A percentile compares a stretch with the other conserved stretches of the same genome.
These are phyloP conservation scores for Aspergillus luchuensis DNA, from an alignment of 2,329 filamentous ascomycete genomes.

Conservation along the genomic window DNA sequence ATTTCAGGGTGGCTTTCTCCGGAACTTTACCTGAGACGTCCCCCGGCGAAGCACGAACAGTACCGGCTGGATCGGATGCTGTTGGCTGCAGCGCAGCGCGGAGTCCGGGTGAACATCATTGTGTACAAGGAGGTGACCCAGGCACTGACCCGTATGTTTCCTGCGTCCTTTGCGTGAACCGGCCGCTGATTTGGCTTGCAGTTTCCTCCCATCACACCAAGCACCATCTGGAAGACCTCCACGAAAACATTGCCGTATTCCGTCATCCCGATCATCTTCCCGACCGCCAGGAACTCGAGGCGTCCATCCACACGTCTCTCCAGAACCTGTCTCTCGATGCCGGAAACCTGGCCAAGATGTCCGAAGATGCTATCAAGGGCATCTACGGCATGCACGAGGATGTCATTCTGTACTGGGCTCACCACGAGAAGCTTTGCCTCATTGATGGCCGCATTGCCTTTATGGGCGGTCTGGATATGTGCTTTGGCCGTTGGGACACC, in stretches of 20 bases:
- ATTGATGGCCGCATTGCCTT: constrained; percentile 79
- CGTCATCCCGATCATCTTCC: constrained; percentile 86
- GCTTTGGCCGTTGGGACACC: constrained; percentile 86
- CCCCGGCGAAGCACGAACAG: constrained; percentile 76
- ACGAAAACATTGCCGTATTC: constrained; percentile 85
- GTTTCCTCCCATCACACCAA: constrained; percentile 75
- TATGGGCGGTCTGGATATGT: constrained; percentile 89
- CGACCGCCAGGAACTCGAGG: constrained; percentile 67
- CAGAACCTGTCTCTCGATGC: constrained; percentile 59
- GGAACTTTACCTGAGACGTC: constrained; percentile 80
- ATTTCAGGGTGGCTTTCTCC: constrained; percentile 74
- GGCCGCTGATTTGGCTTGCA: constrained; percentile 27
- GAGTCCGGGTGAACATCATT: constrained; percentile 80
- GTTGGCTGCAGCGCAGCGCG: constrained; percentile 76
- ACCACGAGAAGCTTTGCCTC: constrained; percentile 87
- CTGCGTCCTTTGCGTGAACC: background rate
- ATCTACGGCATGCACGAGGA: constrained; percentile 81
- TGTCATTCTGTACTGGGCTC: constrained; percentile 86
- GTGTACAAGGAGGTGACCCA: constrained; percentile 91
- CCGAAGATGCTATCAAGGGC: constrained; percentile 71
- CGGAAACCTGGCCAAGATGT: constrained; percentile 63
- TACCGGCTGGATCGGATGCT: constrained; percentile 85
- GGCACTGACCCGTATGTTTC: constrained; percentile 71
- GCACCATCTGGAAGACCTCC: constrained; percentile 71
- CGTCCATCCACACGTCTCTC: constrained; percentile 58